Evolutionary conservation across 2,329 filamentous ascomycete genomes (phyloP), one percentile per base, ranked within the genome.

Genomic region (Colletotrichum ledebouriae): DNA sequence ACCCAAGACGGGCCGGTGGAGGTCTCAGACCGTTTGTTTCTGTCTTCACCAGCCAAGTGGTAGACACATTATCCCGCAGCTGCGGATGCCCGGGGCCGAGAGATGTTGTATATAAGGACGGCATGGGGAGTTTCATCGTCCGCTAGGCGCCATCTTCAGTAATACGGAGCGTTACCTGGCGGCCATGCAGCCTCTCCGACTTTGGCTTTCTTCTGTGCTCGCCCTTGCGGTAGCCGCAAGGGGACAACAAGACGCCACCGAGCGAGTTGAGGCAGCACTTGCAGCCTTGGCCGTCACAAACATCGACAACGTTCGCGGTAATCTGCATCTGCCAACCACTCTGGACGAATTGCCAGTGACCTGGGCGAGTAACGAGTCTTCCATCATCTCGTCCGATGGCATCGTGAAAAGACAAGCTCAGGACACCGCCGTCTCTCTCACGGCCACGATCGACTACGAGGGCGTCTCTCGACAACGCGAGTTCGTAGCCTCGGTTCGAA

Each of bases 221-320:
- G 52, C 59, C 17, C 56, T 70, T 4, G 62, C 59, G 42, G 69
- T 53, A 29, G 49, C 37, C 52, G 67, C 29, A 41, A 42, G 37
- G 17, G 47, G 64, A 1, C 63, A 67, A 59, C 63, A 67, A 59
- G 53, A 46, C 34, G 57, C 34, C 33, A 25, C 66, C 3, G 46
- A 41, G 11, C 25, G 17, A 15, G 56, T 67, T 34, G 63, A 70
- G 20, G 65, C 71, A 22, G 71, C 72, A 10, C 73, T 75, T n/a
- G 59, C 69, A 15, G 68, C 64, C 20, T 64, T 80, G 7, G 55
- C 70, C 1, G 65, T 80, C 2, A 73, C 71, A 44, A 81, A 81
- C 67, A 67, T 81, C 20, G 73, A 77, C 7, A 76, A 81, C 55
- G 75, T 82, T 53, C 75, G 78, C 17, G 78, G 80, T 25, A 81